phyloP scores from a whole-genome alignment of 2,329 filamentous ascomycete genomes.

The Zymoseptoria crescenta region DNA sequence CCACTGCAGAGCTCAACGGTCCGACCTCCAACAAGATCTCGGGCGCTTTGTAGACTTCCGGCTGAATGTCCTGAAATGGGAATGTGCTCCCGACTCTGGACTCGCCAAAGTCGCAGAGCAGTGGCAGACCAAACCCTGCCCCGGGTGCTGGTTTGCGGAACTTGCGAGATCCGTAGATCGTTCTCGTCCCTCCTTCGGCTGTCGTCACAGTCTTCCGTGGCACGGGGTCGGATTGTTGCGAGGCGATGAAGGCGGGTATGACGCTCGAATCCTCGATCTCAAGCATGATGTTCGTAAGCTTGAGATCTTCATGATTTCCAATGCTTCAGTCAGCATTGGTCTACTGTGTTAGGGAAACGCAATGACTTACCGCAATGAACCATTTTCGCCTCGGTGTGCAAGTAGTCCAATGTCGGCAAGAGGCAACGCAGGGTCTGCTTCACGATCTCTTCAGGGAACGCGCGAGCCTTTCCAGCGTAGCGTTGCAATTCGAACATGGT shows the following conservation, averaged over 20 bases:
- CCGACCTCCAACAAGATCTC: slow-evolving; percentile 6
- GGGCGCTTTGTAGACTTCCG: slow-evolving; percentile 6
- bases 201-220: slow-evolving; percentile 1
- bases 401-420: not conserved
- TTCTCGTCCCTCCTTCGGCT: slow-evolving; percentile 4
- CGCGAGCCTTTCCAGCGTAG: not conserved
- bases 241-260: not conserved
- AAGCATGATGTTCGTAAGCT: slow-evolving; percentile 2
- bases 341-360: not conserved
- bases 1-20: slow-evolving; percentile 2
- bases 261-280: slow-evolving; percentile 1
- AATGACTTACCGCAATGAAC: slow-evolving; percentile 3
- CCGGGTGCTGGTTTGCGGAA: slow-evolving; percentile 7
- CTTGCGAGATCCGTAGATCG: slow-evolving; percentile 13
- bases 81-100: slow-evolving; percentile 11
- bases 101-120: slow-evolving; percentile 11
- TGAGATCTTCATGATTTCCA: slow-evolving; percentile 8
- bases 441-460: not conserved
- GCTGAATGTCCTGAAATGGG: slow-evolving; percentile 4
- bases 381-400: slow-evolving; percentile 1
- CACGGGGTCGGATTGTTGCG: not conserved
- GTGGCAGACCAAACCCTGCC: slow-evolving; percentile 2
- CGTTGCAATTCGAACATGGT: slow-evolving; percentile 2
- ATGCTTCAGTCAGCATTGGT: not conserved
- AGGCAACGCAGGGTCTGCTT: not conserved